Evolutionary conservation across 2,329 filamentous ascomycete genomes (phyloP).

Genomic region (Ascochyta rabiei): DNA sequence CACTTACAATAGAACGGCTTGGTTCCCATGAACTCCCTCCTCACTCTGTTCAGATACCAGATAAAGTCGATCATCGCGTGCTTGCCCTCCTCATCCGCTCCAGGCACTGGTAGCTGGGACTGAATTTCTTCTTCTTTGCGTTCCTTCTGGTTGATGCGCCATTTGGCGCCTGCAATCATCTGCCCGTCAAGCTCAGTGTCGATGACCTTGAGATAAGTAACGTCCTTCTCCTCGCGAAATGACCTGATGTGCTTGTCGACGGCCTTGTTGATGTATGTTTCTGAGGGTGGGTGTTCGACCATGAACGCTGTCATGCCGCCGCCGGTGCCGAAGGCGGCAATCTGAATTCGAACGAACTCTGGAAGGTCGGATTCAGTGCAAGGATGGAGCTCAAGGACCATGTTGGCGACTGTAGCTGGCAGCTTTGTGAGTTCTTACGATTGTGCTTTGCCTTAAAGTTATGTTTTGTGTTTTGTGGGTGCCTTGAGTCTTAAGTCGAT

Average conservation of each 20-base stretch:
- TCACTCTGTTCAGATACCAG: constrained; percentile 29
- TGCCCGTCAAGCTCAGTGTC: constrained; percentile 40
- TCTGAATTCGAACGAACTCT: constrained; percentile 36
- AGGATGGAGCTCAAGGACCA: constrained; percentile 45
- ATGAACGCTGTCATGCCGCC: constrained; percentile 36
- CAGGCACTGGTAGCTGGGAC: constrained; percentile 34
- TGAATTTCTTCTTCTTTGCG: constrained; percentile 41
- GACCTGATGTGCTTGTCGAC: constrained; percentile 37
- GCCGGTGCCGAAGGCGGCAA: constrained; percentile 36
- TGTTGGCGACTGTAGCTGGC: constrained; percentile 10
- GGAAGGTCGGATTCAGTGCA: constrained; percentile 36
- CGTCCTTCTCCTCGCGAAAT: constrained; percentile 32
- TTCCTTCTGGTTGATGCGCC: constrained; percentile 44
- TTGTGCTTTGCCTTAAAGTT: too few relatives aligned
- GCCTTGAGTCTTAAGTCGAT: constrained; percentile 1
- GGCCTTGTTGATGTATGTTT: constrained; percentile 23
- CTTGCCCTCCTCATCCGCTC: constrained; percentile 31
- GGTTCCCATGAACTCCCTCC: constrained; percentile 41
- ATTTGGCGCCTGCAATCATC: constrained; percentile 46
- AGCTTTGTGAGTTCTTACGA: neutral
- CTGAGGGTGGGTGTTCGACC: constrained; percentile 24
- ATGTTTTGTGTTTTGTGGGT: neutral
- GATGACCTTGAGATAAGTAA: constrained; percentile 40
- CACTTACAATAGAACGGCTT: constrained; percentile 45
- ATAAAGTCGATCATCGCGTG: constrained; percentile 38